A percentile compares a stretch with the other conserved stretches of the same genome.
phyloP scores from a whole-genome alignment of 345 rosid genomes.

The Eucalyptus leucophloia region DNA sequence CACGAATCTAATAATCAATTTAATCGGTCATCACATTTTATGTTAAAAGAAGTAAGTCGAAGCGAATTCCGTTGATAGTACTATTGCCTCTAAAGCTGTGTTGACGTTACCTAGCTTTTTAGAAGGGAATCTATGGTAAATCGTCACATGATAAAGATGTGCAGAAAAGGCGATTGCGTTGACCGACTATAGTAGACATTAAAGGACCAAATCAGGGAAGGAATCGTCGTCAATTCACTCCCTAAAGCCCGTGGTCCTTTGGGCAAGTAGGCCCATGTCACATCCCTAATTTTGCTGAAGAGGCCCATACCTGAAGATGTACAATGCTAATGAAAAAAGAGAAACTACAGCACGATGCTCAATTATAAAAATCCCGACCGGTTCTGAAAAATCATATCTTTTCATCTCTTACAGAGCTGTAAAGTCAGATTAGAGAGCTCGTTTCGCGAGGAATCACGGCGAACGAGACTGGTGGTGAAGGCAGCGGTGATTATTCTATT shows the following conservation, averaged over 20 bases:
- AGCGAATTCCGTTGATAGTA: accelerated
- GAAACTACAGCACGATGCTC: neutral
- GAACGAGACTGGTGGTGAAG: neutral
- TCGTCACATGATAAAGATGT: neutral
- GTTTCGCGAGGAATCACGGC: neutral
- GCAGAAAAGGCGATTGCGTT: neutral
- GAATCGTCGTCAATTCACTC: neutral
- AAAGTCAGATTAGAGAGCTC: neutral
- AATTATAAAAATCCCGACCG: neutral
- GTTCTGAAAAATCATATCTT: neutral
- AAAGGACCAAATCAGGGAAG: neutral
- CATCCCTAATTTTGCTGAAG: neutral
- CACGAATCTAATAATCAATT: accelerated
- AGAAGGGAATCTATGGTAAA: neutral
- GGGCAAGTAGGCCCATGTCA: neutral
- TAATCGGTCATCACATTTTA: accelerated
- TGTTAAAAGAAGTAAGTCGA: neutral
- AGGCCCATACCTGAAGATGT: neutral
- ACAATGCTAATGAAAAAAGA: neutral
- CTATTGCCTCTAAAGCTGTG: neutral
- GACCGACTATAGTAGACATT: neutral
- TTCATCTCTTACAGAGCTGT: neutral
- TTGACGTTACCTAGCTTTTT: neutral
- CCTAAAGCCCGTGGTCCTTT: neutral
- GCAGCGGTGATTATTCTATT: neutral